These are phyloP conservation scores for Sclerotinia sclerotiorum DNA, from an alignment of 2,329 filamentous ascomycete genomes.

Conservation along the genomic window DNA sequence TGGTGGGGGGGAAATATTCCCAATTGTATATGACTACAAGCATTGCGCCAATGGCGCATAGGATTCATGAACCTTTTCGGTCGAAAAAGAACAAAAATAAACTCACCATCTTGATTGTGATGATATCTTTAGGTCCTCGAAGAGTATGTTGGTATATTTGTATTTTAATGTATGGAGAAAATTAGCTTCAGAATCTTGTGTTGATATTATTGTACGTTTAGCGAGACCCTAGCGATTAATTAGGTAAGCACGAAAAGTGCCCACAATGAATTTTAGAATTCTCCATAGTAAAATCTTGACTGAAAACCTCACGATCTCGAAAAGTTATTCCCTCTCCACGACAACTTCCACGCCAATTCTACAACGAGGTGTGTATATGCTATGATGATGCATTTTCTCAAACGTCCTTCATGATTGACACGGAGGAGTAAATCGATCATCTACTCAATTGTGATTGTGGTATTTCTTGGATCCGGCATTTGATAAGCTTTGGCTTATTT, in stretches of 20 bases:
- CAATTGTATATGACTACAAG: background rate
- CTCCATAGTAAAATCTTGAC: slow-evolving; percentile 5
- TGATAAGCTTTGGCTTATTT: slow-evolving; percentile 2
- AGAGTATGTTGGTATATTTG: slow-evolving; percentile 32
- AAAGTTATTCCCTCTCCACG: background rate
- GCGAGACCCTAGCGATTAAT: slow-evolving; percentile 16
- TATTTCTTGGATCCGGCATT: background rate
- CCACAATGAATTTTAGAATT: slow-evolving; percentile 23
- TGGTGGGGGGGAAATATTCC: background rate
- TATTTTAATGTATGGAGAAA: slow-evolving; percentile 24
- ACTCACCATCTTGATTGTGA: slow-evolving; percentile 29
- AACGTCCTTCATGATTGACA: slow-evolving; percentile 42
- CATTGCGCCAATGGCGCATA: slow-evolving; percentile 15
- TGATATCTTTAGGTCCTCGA: slow-evolving; percentile 40
- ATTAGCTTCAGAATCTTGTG: slow-evolving; percentile 24
- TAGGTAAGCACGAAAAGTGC: slow-evolving; percentile 24
- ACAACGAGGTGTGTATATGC: slow-evolving; percentile 40
- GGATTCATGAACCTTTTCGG: background rate
- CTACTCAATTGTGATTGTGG: slow-evolving; percentile 34
- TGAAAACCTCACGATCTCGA: slow-evolving; percentile 5
- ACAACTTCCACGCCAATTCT: slow-evolving; percentile 22
- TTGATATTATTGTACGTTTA: slow-evolving; percentile 19
- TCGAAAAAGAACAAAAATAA: background rate
- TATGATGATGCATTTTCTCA: slow-evolving; percentile 20
- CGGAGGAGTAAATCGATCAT: slow-evolving; percentile 55